Conservation (phyloP, 2,329 filamentous ascomycete species). For the Diaporthe nobilis region DNA sequence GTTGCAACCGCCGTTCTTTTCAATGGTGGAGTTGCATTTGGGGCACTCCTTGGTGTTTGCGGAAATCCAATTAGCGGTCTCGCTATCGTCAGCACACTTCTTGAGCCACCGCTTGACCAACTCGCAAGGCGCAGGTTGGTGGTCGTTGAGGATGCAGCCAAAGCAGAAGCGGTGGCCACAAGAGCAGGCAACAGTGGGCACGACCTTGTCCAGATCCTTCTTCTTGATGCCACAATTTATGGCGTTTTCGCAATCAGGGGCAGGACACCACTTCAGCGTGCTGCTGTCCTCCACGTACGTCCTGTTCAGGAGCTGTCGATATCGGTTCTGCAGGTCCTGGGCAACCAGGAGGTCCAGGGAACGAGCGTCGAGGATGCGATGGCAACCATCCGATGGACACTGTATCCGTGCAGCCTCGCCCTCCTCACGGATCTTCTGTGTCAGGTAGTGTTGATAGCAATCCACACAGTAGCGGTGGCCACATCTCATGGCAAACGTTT, state of each 20-base stretch:
- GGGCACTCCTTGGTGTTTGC: conserved; percentile 99
- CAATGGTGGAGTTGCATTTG: conserved; percentile 95
- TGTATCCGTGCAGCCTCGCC: conserved; percentile 96
- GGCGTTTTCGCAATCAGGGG: conserved; percentile 96
- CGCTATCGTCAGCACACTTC: conserved; percentile 98
- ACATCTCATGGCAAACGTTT: conserved; percentile 95
- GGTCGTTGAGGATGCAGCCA: conserved; percentile 89
- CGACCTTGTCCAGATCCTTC: conserved; percentile 86
- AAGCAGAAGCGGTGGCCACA: conserved; percentile 96
- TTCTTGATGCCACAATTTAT: conserved; percentile 90
- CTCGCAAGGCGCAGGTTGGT: conserved; percentile 92
- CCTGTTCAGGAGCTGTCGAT: conserved; percentile 87
- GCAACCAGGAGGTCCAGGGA: conserved; percentile 84
- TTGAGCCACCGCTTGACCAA: conserved; percentile 96
- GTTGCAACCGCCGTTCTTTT: conserved; percentile 98
- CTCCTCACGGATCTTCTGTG: conserved; percentile 94
- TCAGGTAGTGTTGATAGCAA: conserved; percentile 92
- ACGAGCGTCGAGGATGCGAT: conserved; percentile 90
- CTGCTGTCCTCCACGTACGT: conserved; percentile 99
- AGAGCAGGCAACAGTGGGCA: conserved; percentile 89
- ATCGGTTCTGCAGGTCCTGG: conserved; percentile 71
- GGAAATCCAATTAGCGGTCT: conserved; percentile 99
- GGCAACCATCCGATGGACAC: conserved; percentile 90
- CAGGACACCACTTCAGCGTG: conserved; percentile 96
- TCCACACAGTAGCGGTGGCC: conserved; percentile 93